Base-by-base conservation (phyloP, 106 monocot species). In the Platanthera guangdongensis region DNA sequence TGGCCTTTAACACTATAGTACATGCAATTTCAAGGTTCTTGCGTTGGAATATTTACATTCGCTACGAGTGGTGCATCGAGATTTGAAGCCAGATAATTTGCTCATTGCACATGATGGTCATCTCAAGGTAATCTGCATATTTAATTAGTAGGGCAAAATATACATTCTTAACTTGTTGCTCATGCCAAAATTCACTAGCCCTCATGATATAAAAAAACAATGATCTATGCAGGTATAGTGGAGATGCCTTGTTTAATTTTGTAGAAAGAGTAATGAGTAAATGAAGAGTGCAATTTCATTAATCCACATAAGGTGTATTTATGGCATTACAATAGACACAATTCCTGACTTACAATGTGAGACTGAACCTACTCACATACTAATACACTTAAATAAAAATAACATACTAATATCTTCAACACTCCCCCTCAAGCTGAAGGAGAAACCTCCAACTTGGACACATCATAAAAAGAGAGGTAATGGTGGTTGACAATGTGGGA, bases 21-120 rank as follows among this genome's bases (percentile, higher is more conserved):
- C 8, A 14, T 50, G 13, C 64, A 47, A 47, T 73, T 48, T 82
- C 25, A 72, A 99, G 99, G 94, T 99, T 49, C 94, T 99, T 85
- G 99, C 99, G 51, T 86, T 99, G 85, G 99, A 99, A 74, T 99
- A 99, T 72, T 77, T 99, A 69, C 99, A 99, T 82, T 99, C 99
- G 9, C 78, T 92, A 83, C 86, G 81, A 62, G 91, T 99, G 6
- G 94, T 94, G 21, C 94, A 99, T 84, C 85, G 97, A 76, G 97
- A 97, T 88, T 71, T 97, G 78, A 97, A 97, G 81, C 97, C 97
- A 39, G 97, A 97, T 74, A 97, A 97, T 80, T 78, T 97, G 51
- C 82, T 97, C 59, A 91, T 97, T 80, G 94, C 94, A 14, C 94
- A 91, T 86, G 97, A 97, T 81, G 97, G 97, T 47, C 97, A 97